phyloP scores from a whole-genome alignment of 2,329 filamentous ascomycete genomes.

The Colletotrichum nymphaeae region DNA sequence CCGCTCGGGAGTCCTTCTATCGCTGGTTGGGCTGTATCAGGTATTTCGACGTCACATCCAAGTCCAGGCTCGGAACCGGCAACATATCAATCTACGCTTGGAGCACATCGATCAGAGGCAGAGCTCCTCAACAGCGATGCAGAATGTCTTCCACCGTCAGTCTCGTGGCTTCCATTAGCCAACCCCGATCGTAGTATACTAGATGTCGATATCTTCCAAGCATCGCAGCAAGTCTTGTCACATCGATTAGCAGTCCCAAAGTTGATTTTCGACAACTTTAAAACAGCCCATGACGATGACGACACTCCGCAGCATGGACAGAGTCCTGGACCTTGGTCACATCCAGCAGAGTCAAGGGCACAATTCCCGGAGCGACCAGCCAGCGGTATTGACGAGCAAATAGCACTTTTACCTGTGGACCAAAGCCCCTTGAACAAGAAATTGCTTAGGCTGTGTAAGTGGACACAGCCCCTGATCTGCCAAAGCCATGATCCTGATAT shows the following conservation, averaged over 20 bases:
- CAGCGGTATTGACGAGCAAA: conserved; percentile 43
- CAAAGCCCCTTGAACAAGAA: conserved; percentile 58
- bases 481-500: neutral
- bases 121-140: neutral
- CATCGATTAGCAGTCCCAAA: conserved; percentile 38
- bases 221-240: conserved; percentile 43
- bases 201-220: conserved; percentile 43
- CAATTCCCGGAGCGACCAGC: conserved; percentile 2
- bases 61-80: neutral
- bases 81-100: neutral
- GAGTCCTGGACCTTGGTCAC: neutral
- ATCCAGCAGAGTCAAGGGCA: neutral
- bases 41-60: neutral
- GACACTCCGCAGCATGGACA: neutral
- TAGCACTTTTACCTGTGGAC: conserved; percentile 54
- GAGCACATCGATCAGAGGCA: neutral
- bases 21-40: neutral
- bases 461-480: neutral
- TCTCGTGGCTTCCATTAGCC: neutral
- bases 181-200: conserved; percentile 34
- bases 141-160: neutral
- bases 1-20: neutral
- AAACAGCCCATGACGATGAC: neutral
- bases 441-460: conserved; percentile 44
- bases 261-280: conserved; percentile 31